phyloP scores from a whole-genome alignment of 148 eudicot genomes.

The Arbutus unedo region DNA sequence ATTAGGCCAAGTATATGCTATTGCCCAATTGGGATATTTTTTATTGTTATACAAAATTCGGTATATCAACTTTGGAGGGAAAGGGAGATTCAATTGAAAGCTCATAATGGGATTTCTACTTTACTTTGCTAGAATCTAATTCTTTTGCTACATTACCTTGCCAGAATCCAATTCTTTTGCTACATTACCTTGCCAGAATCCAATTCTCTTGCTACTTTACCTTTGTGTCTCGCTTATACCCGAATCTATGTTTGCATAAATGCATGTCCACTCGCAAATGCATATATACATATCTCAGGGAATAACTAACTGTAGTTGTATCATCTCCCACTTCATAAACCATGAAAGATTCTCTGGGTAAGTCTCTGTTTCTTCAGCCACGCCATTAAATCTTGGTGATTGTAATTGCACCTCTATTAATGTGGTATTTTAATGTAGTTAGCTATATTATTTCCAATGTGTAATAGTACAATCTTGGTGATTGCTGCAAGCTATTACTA shows the following conservation, averaged over 20 bases:
- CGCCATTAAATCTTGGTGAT: neutral
- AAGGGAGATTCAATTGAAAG: conserved; percentile 11
- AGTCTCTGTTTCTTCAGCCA: neutral
- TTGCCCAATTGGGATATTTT: too few species aligned
- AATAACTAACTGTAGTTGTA: neutral
- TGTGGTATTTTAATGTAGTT: neutral
- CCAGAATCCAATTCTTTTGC: conserved; percentile 10
- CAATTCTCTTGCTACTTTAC: conserved; percentile 10
- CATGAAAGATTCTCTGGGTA: conserved; percentile 29
- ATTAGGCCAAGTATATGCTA: too few species aligned
- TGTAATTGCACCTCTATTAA: neutral
- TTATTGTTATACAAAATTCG: too few species aligned
- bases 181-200: neutral
- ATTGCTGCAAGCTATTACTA: neutral
- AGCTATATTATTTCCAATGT: neutral
- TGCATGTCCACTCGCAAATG: too few species aligned
- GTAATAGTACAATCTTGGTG: neutral
- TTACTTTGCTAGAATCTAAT: neutral
- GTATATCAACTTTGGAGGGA: conserved; percentile 1
- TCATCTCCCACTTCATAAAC: conserved; percentile 14
- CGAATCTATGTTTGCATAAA: neutral
- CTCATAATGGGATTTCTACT: neutral
- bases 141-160: too few species aligned
- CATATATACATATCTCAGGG: neutral
- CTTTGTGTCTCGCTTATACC: neutral